Evolutionary conservation across 257 asterid genomes (phyloP), one percentile per base, ranked within the genome.

Genomic region (Sherardia arvensis): DNA sequence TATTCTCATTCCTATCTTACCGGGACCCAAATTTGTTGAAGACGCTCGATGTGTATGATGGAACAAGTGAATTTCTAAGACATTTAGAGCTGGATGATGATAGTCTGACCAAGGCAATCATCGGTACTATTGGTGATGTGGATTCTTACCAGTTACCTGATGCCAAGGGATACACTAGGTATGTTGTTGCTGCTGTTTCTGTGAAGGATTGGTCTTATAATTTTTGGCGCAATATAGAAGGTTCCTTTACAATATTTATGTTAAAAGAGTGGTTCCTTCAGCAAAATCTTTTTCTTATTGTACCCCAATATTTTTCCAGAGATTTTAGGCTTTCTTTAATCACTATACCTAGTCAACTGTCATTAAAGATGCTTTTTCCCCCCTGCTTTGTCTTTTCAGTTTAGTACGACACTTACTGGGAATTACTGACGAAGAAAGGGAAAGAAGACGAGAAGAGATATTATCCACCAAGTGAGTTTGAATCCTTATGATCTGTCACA

Each of bases 151-250:
- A 90, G 80, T 90, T 93, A 56, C 97, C 97, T 60, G 99, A 90
- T 71, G 96, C 99, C 68, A 93, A 93, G 76, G 99, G 99, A 70
- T 93, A 93, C 66, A 93, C 88, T 54, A 87, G 99, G 99, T 87
- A 73, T 48, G 59, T 32, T 53, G 49, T 32, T 4, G 7, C 58
- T 28, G 25, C 33, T 48, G 17, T 69, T 36, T 65, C 21, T 51
- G 61, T 5, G 20, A 18, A 29, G 9, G 27, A 18, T 28, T 55
- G 57, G n/a, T 17, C 26, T 11, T 29, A 1, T 4, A 4, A 43
- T 14, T 43, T n/a, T 43, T 43, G n/a, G n/a, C 14, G 7, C 56
- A 49, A 49, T 49, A 7, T n/a, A n/a, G n/a, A n/a, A n/a, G n/a
- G n/a, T n/a, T n/a, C n/a, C n/a, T n/a, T n/a, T n/a, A n/a, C n/a